Evolutionary conservation across 2,329 filamentous ascomycete species (phyloP), one percentile per base, ranked within the genome.

Genomic region (Pezicula carpinea): DNA sequence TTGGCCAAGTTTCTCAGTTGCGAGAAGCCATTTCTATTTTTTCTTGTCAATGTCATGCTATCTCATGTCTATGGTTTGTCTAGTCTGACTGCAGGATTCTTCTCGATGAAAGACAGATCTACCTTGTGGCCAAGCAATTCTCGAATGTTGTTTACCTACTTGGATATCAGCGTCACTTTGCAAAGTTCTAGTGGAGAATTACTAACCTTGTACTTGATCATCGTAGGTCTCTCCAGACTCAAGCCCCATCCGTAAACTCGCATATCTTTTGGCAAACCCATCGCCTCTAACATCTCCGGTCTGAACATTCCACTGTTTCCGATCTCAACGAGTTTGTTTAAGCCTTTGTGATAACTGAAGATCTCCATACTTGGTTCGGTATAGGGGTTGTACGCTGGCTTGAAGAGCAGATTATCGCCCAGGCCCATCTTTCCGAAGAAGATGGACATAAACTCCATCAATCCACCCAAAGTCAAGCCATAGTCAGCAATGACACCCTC

Each of bases 271-370:
- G 91, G 91, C 62, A 97, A 69, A 29, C 92, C 92, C 91, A 96
- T 96, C 5, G 90, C 76, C 70, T 96, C 87, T 62, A 96, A 69
- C 92, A 97, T 96, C 71, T 99, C 93, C 2, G 93, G 91, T 56
- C 93, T 79, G 82, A 99, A 99, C 91, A 99, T 97, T 54, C 93
- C 93, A 59, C 86, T 92, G 73, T 99, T 97, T 50, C 93, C 93
- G 64, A 97, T 97, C 73, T 97, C 93, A 21, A 97, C 89, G 72
- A 95, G 85, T 74, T 95, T 95, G 61, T 81, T 81, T 42, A 96
- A 73, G 3, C 90, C 92, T 61, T 85, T 80, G 75, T 97, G 93
- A 74, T 85, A 97, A 56, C 88, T 89, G 72, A 97, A 99, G 57
- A 99, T 95, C 70, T 99, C 93, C 90, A 99, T 95, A 65, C 85